Evolutionary conservation across 1,284 basidiomycete genomes (phyloP).

Genomic region (Fomitopsis betulina): DNA sequence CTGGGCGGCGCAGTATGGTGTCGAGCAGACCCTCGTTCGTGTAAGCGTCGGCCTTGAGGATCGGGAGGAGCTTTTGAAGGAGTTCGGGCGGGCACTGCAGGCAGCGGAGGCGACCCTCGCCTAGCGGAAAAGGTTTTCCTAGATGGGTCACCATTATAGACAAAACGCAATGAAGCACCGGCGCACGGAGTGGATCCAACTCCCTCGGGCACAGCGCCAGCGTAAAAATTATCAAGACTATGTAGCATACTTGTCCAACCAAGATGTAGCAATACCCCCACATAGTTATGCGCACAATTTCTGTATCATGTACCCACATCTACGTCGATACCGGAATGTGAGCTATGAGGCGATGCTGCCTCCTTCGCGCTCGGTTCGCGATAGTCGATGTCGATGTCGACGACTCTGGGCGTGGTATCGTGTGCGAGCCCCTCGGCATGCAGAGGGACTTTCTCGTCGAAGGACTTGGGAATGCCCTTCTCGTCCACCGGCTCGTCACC

Average conservation of each 20-base stretch:
- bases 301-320: conserved; percentile 13
- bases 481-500: conserved; percentile 18
- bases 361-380: conserved; percentile 2
- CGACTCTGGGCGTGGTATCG: conserved; percentile 5
- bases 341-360: conserved; percentile 2
- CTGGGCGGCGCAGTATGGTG: conserved; percentile 88
- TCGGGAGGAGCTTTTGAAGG: conserved; percentile 48
- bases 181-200: conserved; percentile 6
- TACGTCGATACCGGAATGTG: conserved; percentile 7
- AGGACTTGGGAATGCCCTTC: conserved; percentile 19
- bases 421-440: conserved; percentile 4
- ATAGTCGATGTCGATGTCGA: conserved; percentile 18
- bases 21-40: conserved; percentile 82
- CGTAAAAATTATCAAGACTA: conserved; percentile 1
- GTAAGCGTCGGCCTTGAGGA: conserved; percentile 92
- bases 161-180: not conserved
- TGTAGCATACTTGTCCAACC: conserved; percentile 9
- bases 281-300: not conserved
- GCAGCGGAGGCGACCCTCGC: conserved; percentile 50
- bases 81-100: conserved; percentile 64
- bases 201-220: conserved; percentile 1
- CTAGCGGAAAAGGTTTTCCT: no score
- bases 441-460: conserved; percentile 21
- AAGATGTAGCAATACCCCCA: conserved; percentile 6
- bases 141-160: no score